Conservation (phyloP, 192 early-diverging fungal species). For the Backusella luteola region DNA sequence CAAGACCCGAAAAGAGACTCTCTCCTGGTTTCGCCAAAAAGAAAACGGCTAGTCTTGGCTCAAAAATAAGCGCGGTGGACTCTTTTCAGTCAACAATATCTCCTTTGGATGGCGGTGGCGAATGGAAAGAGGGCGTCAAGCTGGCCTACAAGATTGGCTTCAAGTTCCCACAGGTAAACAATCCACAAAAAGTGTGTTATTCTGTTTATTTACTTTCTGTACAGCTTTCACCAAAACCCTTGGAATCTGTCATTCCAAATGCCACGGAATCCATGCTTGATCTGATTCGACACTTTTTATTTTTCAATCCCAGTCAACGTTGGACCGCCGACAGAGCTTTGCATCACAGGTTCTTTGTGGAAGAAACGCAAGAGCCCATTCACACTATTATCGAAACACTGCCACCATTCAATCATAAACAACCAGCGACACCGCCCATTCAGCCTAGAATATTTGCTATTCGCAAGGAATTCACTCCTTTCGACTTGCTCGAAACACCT, state of each 20-base stretch:
- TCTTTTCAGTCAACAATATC: neutral
- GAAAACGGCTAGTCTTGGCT: neutral
- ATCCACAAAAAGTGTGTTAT: neutral
- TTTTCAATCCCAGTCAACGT: slow-evolving; percentile 76
- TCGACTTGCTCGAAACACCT: slow-evolving; percentile 5
- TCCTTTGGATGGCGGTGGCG: slow-evolving; percentile 38
- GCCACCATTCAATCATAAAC: neutral
- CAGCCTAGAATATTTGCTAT: slow-evolving; percentile 1
- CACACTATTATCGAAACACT: neutral
- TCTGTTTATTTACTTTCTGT: neutral
- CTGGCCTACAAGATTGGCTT: slow-evolving; percentile 66
- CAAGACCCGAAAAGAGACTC: slow-evolving; percentile 12
- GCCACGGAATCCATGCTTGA: slow-evolving; percentile 56
- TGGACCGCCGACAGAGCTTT: slow-evolving; percentile 74
- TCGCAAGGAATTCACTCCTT: neutral
- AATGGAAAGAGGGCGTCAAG: slow-evolving; percentile 74
- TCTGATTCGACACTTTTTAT: slow-evolving; percentile 70
- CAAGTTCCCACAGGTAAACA: slow-evolving; percentile 50
- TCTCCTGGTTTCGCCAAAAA: slow-evolving; percentile 37
- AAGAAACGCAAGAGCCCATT: slow-evolving; percentile 12
- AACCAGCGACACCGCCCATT: neutral
- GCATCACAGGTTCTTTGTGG: slow-evolving; percentile 19
- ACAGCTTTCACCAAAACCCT: slow-evolving; percentile 41
- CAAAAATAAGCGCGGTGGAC: neutral
- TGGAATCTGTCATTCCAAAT: slow-evolving; percentile 60